These are phyloP conservation scores for Starmerella khaoyaiensis DNA, from an alignment of 805 yeast genomes.

Conservation along the genomic window DNA sequence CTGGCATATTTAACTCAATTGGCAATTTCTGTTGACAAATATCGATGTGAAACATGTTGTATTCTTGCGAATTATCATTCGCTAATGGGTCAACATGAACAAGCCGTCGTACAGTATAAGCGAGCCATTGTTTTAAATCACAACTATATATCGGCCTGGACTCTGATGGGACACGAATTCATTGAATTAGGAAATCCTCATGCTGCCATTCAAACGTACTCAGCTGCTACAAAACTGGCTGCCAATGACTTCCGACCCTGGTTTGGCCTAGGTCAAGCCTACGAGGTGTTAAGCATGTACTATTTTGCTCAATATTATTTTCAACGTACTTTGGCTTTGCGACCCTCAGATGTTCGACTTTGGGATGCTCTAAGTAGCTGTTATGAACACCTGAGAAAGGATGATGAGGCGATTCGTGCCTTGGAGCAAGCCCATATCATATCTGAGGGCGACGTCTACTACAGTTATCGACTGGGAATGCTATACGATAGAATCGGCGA, in stretches of 20 bases:
- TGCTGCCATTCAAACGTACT: constrained; percentile 91
- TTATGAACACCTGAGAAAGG: constrained; percentile 62
- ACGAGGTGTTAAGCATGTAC: constrained; percentile 92
- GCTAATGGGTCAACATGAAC: constrained; percentile 83
- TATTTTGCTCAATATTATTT: constrained; percentile 82
- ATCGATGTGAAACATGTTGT: constrained; percentile 89
- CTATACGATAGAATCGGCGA: constrained; percentile 49
- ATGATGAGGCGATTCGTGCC: constrained; percentile 62
- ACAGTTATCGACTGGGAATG: constrained; percentile 54
- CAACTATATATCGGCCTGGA: constrained; percentile 84
- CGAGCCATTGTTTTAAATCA: constrained; percentile 75
- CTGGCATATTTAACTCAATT: constrained; percentile 77
- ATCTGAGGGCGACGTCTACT: constrained; percentile 41
- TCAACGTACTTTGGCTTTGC: constrained; percentile 77
- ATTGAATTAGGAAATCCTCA: constrained; percentile 92
- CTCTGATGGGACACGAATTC: constrained; percentile 97
- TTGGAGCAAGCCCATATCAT: constrained; percentile 62
- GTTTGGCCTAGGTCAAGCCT: constrained; percentile 98
- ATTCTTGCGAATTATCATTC: constrained; percentile 89
- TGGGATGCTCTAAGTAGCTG: constrained; percentile 94
- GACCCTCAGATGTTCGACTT: constrained; percentile 82
- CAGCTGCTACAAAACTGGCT: constrained; percentile 85
- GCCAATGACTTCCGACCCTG: constrained; percentile 88
- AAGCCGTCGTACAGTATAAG: constrained; percentile 83
- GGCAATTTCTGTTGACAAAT: constrained; percentile 68